Percentiles rank a stretch among this genome's conserved stretches.
Evolutionary conservation across 345 rosid genomes (phyloP).

Genomic region (Pseudoturritis turrita): DNA sequence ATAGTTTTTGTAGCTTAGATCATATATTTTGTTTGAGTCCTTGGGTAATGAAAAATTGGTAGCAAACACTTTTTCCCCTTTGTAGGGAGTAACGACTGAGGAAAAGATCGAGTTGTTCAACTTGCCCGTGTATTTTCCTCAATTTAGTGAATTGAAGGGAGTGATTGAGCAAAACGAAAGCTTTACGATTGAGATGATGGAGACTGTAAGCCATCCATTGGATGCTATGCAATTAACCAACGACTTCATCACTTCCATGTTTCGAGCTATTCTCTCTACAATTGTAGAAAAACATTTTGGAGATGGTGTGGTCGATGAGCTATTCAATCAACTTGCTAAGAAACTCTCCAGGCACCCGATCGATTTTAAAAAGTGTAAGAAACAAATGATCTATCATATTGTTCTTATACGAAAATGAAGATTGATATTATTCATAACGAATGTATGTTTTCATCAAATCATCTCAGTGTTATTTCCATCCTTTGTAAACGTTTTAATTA

Average conservation of each 20-base stretch:
- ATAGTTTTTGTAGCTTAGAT: background rate
- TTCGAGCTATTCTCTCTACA: background rate
- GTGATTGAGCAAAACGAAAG: background rate
- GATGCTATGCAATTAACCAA: background rate
- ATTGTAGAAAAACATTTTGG: background rate
- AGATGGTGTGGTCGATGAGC: background rate
- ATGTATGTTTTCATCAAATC: no score
- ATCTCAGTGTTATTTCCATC: no score
- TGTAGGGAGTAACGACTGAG: background rate
- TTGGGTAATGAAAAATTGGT: background rate
- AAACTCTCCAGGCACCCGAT: background rate
- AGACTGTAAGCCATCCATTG: background rate
- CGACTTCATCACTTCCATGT: background rate
- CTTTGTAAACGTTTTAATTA: no score
- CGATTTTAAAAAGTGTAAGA: background rate
- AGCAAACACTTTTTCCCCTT: background rate
- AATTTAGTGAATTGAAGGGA: background rate
- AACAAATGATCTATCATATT: background rate
- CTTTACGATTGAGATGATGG: conserved; percentile 1
- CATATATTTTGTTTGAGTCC: no score
- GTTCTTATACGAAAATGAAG: background rate
- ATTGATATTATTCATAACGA: no score
- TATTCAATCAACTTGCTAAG: background rate
- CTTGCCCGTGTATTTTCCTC: background rate
- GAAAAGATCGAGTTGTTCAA: background rate